A percentile compares a stretch with the other conserved stretches of the same genome.
Evolutionary conservation across 1,139 yeast genomes (phyloP).

Genomic region (Yamadazyma dendronema): DNA sequence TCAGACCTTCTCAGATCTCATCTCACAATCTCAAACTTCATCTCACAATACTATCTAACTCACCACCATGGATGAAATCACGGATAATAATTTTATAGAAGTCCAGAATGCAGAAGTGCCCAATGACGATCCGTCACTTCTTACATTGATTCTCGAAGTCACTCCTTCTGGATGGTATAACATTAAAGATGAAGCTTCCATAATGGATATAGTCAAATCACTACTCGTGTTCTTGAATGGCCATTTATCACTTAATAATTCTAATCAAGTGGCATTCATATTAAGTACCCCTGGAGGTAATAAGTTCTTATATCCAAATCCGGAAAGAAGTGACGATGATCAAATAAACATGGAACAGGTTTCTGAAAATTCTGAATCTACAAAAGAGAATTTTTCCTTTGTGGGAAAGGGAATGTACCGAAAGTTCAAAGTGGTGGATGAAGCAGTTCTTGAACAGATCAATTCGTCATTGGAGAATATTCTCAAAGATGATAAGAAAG

Average conservation of each 20-base stretch:
- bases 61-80: constrained; percentile 66
- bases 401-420: constrained; percentile 63
- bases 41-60: not conserved
- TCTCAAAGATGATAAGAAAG: constrained; percentile 10
- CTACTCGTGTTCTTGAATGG: constrained; percentile 76
- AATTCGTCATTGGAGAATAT: constrained; percentile 43
- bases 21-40: not conserved
- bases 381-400: constrained; percentile 10
- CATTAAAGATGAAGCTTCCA: constrained; percentile 40
- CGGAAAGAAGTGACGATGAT: constrained; percentile 23
- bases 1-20: not conserved
- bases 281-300: constrained; percentile 76
- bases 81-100: constrained; percentile 63
- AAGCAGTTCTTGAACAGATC: constrained; percentile 64
- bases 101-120: constrained; percentile 30
- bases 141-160: constrained; percentile 76
- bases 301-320: constrained; percentile 66
- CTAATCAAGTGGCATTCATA: constrained; percentile 81
- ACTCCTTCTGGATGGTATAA: constrained; percentile 76
- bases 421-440: constrained; percentile 82
- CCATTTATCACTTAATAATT: constrained; percentile 80
- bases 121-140: constrained; percentile 73
- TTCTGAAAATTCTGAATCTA: no score
- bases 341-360: no score
- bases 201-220: constrained; percentile 58